These are phyloP conservation scores for Chlorophyllum brunneum DNA, from an alignment of 768 basidiomycete species.

Conservation along the genomic window DNA sequence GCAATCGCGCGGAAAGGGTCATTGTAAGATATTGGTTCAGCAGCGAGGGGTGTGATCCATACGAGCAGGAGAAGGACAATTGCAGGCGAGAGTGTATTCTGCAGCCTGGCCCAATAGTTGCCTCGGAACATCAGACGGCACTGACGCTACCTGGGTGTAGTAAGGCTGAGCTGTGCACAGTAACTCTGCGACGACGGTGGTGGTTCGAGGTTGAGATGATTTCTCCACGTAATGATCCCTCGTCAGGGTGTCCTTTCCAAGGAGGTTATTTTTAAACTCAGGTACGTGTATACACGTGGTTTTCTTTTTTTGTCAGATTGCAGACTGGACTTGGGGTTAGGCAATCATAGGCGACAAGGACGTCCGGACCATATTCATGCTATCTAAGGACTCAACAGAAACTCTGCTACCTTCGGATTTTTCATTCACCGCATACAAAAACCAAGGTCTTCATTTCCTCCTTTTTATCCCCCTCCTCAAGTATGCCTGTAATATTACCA, in stretches of 20 bases:
- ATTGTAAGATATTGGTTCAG: conserved; percentile 36
- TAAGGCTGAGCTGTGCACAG: too few relatives aligned
- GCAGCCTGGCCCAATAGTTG: conserved; percentile 4
- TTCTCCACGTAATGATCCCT: conserved; percentile 8
- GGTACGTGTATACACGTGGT: conserved; percentile 4
- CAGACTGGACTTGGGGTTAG: too few relatives aligned
- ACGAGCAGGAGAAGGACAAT: conserved; percentile 9
- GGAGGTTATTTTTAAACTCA: conserved; percentile 2
- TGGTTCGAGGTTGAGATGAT: neutral
- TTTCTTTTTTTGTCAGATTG: too few relatives aligned
- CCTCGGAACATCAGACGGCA: neutral
- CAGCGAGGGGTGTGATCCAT: conserved; percentile 27
- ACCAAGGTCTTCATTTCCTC: too few relatives aligned
- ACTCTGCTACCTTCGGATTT: too few relatives aligned
- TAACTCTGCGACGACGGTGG: neutral
- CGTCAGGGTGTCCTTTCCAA: neutral
- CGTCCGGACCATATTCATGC: too few relatives aligned
- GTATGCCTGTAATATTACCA: too few relatives aligned
- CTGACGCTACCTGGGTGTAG: neutral
- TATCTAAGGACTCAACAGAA: too few relatives aligned
- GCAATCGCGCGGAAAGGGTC: conserved; percentile 62
- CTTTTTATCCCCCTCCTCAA: too few relatives aligned
- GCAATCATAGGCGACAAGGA: too few relatives aligned
- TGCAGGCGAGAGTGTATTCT: conserved; percentile 5
- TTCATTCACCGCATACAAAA: too few relatives aligned